Evolutionary conservation across 1,284 basidiomycete genomes (phyloP).

Genomic region (Austroboletus novae-zelandiae): DNA sequence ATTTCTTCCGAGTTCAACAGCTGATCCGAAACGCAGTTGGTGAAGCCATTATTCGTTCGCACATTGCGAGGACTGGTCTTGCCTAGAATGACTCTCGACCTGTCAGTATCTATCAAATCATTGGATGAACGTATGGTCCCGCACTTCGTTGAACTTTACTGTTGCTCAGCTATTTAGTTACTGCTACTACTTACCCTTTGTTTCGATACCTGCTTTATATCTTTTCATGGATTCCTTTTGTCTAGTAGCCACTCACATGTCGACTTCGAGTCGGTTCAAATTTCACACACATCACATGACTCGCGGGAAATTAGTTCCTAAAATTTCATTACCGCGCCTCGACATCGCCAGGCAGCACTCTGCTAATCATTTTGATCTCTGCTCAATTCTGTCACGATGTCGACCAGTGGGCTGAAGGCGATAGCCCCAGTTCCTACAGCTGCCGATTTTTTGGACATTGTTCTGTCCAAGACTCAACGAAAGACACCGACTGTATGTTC

Average conservation of each 20-base stretch:
- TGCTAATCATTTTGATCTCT: conserved; percentile 10
- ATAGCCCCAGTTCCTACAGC: conserved; percentile 98
- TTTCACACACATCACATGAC: conserved; percentile 7
- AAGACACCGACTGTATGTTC: conserved; percentile 89
- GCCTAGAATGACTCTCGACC: conserved; percentile 30
- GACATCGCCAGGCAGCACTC: neutral
- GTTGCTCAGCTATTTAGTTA: conserved; percentile 17
- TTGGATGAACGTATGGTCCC: conserved; percentile 12
- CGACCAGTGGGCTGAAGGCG: conserved; percentile 86
- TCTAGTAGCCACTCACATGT: conserved; percentile 21
- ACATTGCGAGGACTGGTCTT: conserved; percentile 54
- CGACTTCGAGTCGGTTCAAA: no score
- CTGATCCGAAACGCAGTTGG: conserved; percentile 42
- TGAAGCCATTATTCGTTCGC: conserved; percentile 62
- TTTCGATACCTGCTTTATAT: conserved; percentile 27
- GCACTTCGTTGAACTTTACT: conserved; percentile 16
- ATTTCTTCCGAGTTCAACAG: neutral
- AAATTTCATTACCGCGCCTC: conserved; percentile 1
- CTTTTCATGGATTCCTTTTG: conserved; percentile 19
- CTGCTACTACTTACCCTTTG: conserved; percentile 28
- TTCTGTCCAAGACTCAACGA: conserved; percentile 90
- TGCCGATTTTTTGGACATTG: conserved; percentile 93
- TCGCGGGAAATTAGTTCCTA: conserved; percentile 15
- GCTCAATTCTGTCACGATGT: conserved; percentile 49
- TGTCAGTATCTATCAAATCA: conserved; percentile 6